A percentile compares a stretch with the other conserved stretches of the same genome.
Conservation (phyloP, 163 green algal genomes). For the Chloromonas sp. region DNA sequence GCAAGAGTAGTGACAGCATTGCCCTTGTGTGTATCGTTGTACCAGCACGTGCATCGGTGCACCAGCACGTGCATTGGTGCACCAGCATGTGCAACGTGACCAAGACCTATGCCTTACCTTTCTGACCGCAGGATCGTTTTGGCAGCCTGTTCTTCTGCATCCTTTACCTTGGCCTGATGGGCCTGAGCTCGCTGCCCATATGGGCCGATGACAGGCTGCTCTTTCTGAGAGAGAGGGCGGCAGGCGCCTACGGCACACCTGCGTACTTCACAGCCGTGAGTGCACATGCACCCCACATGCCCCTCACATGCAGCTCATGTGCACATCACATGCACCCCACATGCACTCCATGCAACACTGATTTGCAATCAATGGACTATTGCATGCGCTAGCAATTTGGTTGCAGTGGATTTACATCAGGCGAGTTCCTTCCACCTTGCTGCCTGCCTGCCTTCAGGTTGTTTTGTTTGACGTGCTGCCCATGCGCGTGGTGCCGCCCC, state of each 20-base stretch:
- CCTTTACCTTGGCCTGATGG: conserved; percentile 62
- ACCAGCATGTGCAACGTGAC: too few relatives aligned
- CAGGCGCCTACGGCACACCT: conserved; percentile 47
- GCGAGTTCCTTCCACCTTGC: neutral
- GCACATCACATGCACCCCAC: too few relatives aligned
- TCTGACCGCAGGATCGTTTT: conserved; percentile 48
- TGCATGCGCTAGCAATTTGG: too few relatives aligned
- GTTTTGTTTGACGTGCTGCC: conserved; percentile 63
- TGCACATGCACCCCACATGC: neutral
- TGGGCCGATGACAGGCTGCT: conserved; percentile 66
- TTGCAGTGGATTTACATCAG: too few relatives aligned
- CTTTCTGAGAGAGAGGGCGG: conserved; percentile 56
- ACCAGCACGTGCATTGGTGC: too few relatives aligned
- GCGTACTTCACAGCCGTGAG: conserved; percentile 9
- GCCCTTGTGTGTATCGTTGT: too few relatives aligned
- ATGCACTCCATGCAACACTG: too few relatives aligned
- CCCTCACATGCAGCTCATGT: too few relatives aligned
- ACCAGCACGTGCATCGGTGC: too few relatives aligned
- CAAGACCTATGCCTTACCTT: too few relatives aligned
- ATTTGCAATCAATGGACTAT: too few relatives aligned
- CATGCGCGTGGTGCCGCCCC: conserved; percentile 55
- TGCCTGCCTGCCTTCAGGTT: conserved; percentile 16
- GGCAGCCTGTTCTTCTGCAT: conserved; percentile 64
- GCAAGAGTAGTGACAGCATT: too few relatives aligned
- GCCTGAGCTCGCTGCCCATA: conserved; percentile 62